Evolutionary conservation across 169 alveolate species (phyloP).

Genomic region (Plasmodium malariae): DNA sequence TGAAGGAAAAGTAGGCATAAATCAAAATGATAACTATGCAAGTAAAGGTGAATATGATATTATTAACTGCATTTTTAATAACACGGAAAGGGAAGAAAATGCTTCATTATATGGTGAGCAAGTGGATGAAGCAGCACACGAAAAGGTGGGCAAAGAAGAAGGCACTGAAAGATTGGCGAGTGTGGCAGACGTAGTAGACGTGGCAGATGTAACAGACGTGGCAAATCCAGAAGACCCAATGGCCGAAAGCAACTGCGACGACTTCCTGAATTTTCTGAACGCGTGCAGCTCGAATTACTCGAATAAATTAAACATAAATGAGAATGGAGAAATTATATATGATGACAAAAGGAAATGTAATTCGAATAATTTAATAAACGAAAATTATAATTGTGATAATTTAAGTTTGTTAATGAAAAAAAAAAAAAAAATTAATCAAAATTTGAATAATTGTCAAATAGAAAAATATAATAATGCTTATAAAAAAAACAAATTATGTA

Average conservation of each 20-base stretch:
- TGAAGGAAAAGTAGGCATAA: conserved; percentile 6
- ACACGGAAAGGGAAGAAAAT: conserved; percentile 5
- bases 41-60: conserved; percentile 14
- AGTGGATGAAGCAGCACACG: no score
- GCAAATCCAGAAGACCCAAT: neutral
- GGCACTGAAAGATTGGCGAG: no score
- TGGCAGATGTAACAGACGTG: neutral
- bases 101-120: neutral
- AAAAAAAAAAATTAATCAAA: conserved; percentile 20
- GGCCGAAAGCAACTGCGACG: conserved; percentile 24
- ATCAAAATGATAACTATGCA: neutral
- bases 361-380: conserved; percentile 35
- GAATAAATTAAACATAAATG: conserved; percentile 55
- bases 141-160: no score
- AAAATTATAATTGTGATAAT: conserved; percentile 14
- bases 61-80: conserved; percentile 27
- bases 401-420: conserved; percentile 27
- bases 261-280: conserved; percentile 24
- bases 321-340: conserved; percentile 44
- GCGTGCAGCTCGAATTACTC: conserved; percentile 2
- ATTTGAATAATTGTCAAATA: conserved; percentile 56
- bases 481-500: conserved; percentile 77
- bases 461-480: conserved; percentile 81
- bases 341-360: conserved; percentile 46
- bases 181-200: neutral